phyloP scores from a whole-genome alignment of 257 asterid species.

The Primulina huaijiensis region DNA sequence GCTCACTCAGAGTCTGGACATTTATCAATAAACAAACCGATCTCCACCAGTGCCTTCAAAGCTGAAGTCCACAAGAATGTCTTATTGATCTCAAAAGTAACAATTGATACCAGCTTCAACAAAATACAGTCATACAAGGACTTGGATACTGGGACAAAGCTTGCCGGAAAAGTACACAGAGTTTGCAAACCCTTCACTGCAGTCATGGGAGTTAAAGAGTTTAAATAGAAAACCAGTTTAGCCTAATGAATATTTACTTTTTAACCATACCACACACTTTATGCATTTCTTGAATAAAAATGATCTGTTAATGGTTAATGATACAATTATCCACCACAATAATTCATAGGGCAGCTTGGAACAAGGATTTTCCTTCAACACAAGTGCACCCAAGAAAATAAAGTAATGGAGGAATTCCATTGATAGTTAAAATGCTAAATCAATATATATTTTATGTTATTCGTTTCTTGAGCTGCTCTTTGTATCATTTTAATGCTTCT shows the following conservation, averaged over 20 bases:
- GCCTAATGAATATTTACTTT: slow-evolving; percentile 3
- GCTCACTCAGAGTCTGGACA: slow-evolving; percentile 54
- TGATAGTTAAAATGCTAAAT: neutral
- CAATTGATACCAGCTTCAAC: slow-evolving; percentile 53
- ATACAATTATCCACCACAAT: slow-evolving; percentile 5
- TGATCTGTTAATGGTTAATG: neutral
- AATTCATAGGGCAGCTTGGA: neutral
- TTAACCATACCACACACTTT: slow-evolving; percentile 2
- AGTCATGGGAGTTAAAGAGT: slow-evolving; percentile 26
- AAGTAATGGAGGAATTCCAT: slow-evolving; percentile 9
- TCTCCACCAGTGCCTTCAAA: slow-evolving; percentile 66
- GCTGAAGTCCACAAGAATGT: slow-evolving; percentile 55
- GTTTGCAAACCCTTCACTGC: slow-evolving; percentile 84
- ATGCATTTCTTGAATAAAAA: slow-evolving; percentile 15
- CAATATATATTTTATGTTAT: neutral
- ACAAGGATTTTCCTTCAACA: slow-evolving; percentile 3
- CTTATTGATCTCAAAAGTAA: slow-evolving; percentile 48
- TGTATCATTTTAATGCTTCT: neutral
- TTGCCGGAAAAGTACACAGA: slow-evolving; percentile 79
- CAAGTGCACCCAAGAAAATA: neutral
- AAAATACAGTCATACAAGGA: slow-evolving; percentile 55
- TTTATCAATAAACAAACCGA: slow-evolving; percentile 53
- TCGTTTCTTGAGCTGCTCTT: slow-evolving; percentile 3
- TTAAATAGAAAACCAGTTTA: slow-evolving; percentile 22
- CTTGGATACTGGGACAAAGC: slow-evolving; percentile 48